These are phyloP conservation scores for Aspergillus texensis DNA, from an alignment of 2,329 filamentous ascomycete genomes.

Conservation along the genomic window DNA sequence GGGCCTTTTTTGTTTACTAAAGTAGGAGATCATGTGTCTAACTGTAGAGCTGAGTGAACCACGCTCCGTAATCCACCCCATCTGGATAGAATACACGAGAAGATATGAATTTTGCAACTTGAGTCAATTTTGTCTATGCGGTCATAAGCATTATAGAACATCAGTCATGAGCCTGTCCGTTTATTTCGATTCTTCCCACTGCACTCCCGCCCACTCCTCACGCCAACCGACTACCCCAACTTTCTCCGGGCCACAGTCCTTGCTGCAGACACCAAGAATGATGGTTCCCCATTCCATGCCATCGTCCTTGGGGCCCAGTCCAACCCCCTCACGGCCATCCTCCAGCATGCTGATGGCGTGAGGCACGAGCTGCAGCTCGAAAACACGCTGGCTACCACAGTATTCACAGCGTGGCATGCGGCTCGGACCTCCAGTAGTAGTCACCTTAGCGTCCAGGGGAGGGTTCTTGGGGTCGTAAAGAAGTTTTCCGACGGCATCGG, in stretches of 20 bases:
- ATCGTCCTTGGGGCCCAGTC: slow-evolving; percentile 63
- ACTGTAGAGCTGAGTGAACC: background rate
- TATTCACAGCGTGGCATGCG: slow-evolving; percentile 73
- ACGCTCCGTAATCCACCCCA: background rate
- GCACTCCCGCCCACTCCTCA: slow-evolving; percentile 97
- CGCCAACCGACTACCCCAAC: slow-evolving; percentile 73
- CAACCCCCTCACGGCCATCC: slow-evolving; percentile 63
- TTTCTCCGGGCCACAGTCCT: slow-evolving; percentile 70
- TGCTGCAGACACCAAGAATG: slow-evolving; percentile 79
- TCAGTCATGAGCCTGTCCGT: slow-evolving; percentile 9
- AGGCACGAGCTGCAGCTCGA: slow-evolving; percentile 91
- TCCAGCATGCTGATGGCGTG: slow-evolving; percentile 89
- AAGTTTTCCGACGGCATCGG: slow-evolving; percentile 71
- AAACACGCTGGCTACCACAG: slow-evolving; percentile 75
- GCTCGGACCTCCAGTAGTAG: slow-evolving; percentile 27
- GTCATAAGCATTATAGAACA: slow-evolving; percentile 24
- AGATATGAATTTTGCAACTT: background rate
- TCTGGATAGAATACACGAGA: background rate
- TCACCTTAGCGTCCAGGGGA: slow-evolving; percentile 28
- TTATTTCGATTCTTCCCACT: slow-evolving; percentile 77
- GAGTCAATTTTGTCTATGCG: slow-evolving; percentile 6
- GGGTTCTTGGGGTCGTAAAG: slow-evolving; percentile 45
- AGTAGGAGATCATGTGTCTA: background rate
- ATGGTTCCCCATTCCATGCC: slow-evolving; percentile 99
- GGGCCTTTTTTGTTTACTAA: background rate